Percentiles rank a stretch among this genome's conserved stretches.
Evolutionary conservation across 768 basidiomycete genomes (phyloP).

Genomic region (Glaciozyma antarctica): DNA sequence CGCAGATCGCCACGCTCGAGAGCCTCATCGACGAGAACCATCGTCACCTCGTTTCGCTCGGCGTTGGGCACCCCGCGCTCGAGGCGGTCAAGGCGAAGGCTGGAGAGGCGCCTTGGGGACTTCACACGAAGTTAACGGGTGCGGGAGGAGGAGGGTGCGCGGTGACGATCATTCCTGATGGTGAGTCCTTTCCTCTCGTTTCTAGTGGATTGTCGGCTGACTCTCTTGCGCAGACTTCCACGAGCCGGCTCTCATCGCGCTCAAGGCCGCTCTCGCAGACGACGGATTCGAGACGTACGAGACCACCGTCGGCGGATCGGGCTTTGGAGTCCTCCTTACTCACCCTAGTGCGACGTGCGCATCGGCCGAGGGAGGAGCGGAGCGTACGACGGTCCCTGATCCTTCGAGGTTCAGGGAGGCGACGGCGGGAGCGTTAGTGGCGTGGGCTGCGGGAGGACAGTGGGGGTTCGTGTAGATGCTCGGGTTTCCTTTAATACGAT

Average conservation of each 20-base stretch:
- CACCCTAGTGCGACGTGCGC: neutral
- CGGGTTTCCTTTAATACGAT: neutral
- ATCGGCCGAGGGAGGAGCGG: conserved; percentile 30
- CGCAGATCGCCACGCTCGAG: conserved; percentile 58
- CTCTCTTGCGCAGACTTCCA: conserved; percentile 56
- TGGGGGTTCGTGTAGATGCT: conserved; percentile 28
- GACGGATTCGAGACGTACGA: conserved; percentile 73
- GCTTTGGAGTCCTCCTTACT: conserved; percentile 57
- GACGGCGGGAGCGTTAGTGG: conserved; percentile 15
- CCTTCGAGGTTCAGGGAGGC: conserved; percentile 19
- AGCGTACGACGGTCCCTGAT: conserved; percentile 17
- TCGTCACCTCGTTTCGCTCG: conserved; percentile 65
- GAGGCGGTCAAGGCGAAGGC: conserved; percentile 73
- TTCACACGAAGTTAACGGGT: conserved; percentile 91
- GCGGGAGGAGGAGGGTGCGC: conserved; percentile 98
- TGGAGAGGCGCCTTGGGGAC: conserved; percentile 51
- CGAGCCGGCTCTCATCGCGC: conserved; percentile 49
- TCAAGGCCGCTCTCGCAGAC: conserved; percentile 53
- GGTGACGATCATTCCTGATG: conserved; percentile 87
- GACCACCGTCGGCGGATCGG: conserved; percentile 86
- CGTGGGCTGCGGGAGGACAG: conserved; percentile 20
- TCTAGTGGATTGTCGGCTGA: neutral
- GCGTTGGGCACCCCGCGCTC: conserved; percentile 80
- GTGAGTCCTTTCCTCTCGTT: conserved; percentile 45
- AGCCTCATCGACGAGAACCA: conserved; percentile 89